Evolutionary conservation across 495 filamentous ascomycete species (phyloP), one percentile per base, ranked within the genome.

Genomic region (Daldinia bambusicola): DNA sequence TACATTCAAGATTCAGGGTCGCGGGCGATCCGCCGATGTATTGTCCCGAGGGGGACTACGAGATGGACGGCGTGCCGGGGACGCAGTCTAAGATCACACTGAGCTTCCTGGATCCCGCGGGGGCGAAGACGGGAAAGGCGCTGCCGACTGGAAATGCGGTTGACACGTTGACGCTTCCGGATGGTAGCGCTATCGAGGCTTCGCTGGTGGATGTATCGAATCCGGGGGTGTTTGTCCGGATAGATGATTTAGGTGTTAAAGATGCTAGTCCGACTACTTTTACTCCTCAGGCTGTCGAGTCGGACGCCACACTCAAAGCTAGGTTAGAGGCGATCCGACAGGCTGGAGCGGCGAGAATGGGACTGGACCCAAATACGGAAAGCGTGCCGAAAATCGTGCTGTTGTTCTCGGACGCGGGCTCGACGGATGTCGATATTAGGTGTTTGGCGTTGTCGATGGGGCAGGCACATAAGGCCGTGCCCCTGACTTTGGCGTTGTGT

Each of bases 351-450:
- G 81, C 82, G 4, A 79, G 74, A 66, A 93, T 94, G 90, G 89
- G 90, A 0, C 69, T 94, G 1, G 80, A 82, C 32, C 79, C 78
- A 6, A 83, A 86, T 4, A 85, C 85, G 0, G 81, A 86, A 48
- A 88, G 86, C 66, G 82, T 91, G 3, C 90, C 90, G 0, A 92
- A 92, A 80, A 87, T 93, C 16, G 84, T 88, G 4, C 66, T 92
- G 7, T 81, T 93, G 0, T 87, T 87, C 22, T 60, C 76, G 4
- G 58, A 62, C n/a, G 41, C 58, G 13, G 50, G 63, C 9, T 45
- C 52, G 16, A 40, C 40, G 18, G 69, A 52, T 5, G 48, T 78
- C 5, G 82, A 88, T 72, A 70, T 90, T 14, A 76, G 82, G 13
- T 84, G 84, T 75, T 61, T 82, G 70, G 66, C 85, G 66, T 22